A percentile compares a stretch with the other conserved stretches of the same genome.
phyloP scores from a whole-genome alignment of 1,284 basidiomycete genomes.

The Coriolopsis trogii region DNA sequence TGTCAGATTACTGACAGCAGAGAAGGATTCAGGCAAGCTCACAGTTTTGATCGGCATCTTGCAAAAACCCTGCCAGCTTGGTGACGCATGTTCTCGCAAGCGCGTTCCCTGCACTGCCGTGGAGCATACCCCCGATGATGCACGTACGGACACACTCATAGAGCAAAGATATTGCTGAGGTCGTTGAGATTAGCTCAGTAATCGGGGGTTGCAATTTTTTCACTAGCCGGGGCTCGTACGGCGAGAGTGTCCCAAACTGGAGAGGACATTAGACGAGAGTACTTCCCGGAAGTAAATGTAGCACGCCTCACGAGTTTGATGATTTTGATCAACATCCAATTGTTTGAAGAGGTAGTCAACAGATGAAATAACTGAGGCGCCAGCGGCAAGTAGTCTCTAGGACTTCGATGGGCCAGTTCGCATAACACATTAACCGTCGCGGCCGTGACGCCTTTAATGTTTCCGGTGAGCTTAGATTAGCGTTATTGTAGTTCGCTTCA shows the following conservation, averaged over 20 bases:
- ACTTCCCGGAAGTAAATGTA: constrained; percentile 5
- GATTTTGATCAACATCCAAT: constrained; percentile 99
- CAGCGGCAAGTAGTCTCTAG: constrained; percentile 78
- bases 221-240: constrained; percentile 90
- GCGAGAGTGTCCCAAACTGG: constrained; percentile 90
- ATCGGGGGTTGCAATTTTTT: constrained; percentile 94
- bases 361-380: constrained; percentile 95
- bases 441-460: constrained; percentile 72
- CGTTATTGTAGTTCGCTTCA: not conserved
- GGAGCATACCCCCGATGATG: constrained; percentile 96
- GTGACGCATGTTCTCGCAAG: constrained; percentile 90
- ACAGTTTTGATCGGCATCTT: constrained; percentile 96
- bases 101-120: constrained; percentile 75
- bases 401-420: constrained; percentile 84
- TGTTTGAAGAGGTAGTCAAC: constrained; percentile 94
- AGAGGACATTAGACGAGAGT: constrained; percentile 7
- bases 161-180: constrained; percentile 92
- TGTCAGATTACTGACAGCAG: constrained; percentile 6
- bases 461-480: not conserved
- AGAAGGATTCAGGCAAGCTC: constrained; percentile 28
- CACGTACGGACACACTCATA: constrained; percentile 99
- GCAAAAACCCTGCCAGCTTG: constrained; percentile 90
- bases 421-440: constrained; percentile 95
- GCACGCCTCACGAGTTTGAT: constrained; percentile 81
- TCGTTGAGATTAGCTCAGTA: constrained; percentile 93